Conservation (phyloP, 2,329 filamentous ascomycete genomes). For the Ophiostoma himal-ulmi region DNA sequence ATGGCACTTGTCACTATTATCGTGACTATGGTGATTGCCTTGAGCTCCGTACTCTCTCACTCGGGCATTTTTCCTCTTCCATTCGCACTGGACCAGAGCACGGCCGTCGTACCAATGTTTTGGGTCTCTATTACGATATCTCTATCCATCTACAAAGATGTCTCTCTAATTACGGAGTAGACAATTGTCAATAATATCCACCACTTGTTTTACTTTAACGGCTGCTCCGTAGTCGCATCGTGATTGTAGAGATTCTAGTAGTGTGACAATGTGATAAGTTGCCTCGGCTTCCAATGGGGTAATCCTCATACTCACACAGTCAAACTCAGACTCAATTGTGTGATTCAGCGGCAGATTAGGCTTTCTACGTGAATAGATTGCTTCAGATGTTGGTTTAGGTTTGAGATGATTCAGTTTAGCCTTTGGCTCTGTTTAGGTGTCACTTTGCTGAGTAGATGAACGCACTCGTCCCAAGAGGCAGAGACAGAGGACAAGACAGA, state of each 20-base stretch:
- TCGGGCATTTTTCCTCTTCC: constrained; percentile 4
- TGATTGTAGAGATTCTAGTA: no score
- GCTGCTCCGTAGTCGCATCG: neutral
- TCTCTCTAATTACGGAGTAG: neutral
- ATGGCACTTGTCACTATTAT: neutral
- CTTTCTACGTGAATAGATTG: neutral
- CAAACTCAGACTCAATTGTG: neutral
- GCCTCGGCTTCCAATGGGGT: neutral
- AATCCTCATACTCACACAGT: neutral
- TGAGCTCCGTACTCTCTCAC: neutral
- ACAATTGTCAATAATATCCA: neutral
- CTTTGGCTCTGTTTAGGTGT: neutral
- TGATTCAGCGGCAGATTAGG: neutral
- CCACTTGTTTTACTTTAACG: neutral
- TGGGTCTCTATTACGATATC: neutral
- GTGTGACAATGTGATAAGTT: neutral
- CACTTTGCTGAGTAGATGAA: neutral
- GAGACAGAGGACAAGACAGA: neutral
- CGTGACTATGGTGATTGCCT: neutral
- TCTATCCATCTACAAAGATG: neutral
- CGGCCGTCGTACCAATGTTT: constrained; percentile 13
- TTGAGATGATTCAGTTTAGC: no score
- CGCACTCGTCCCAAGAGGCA: no score
- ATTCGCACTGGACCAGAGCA: neutral
- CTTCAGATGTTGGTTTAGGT: neutral